phyloP scores from a whole-genome alignment of 2,329 filamentous ascomycete genomes.

The Calonectria ilicicola region DNA sequence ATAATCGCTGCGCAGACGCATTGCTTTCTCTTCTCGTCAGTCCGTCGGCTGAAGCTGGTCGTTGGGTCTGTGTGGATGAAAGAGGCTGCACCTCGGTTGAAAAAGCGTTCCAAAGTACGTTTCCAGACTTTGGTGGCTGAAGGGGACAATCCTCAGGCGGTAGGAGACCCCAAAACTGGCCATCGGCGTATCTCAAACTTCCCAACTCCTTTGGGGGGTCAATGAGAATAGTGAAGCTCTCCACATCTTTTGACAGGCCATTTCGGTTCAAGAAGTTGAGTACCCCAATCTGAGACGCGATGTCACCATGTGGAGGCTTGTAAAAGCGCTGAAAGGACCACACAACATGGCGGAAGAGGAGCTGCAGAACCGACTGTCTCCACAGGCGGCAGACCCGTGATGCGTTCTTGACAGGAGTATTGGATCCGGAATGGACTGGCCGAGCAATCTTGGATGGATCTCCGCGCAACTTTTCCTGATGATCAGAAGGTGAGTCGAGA shows the following conservation, averaged over 20 bases:
- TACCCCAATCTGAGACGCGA: slow-evolving; percentile 49
- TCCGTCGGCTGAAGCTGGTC: neutral
- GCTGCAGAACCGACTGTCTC: slow-evolving; percentile 62
- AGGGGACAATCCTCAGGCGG: slow-evolving; percentile 38
- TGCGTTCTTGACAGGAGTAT: slow-evolving; percentile 63
- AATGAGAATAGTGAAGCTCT: slow-evolving; percentile 56
- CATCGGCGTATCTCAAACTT: slow-evolving; percentile 43
- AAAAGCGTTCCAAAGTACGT: slow-evolving; percentile 42
- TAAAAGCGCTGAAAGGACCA: slow-evolving; percentile 53
- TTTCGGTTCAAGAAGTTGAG: slow-evolving; percentile 54
- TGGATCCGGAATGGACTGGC: slow-evolving; percentile 26
- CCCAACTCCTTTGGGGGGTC: slow-evolving; percentile 41
- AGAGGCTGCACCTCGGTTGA: slow-evolving; percentile 15
- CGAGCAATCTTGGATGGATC: slow-evolving; percentile 55
- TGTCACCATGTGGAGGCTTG: slow-evolving; percentile 37
- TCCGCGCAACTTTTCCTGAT: slow-evolving; percentile 60
- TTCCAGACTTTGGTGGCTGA: slow-evolving; percentile 32
- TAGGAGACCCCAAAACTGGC: slow-evolving; percentile 45
- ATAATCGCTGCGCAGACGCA: slow-evolving; percentile 25
- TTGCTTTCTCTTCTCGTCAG: slow-evolving; percentile 31
- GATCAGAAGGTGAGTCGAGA: slow-evolving; percentile 63
- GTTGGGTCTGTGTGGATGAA: neutral
- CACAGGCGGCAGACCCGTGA: slow-evolving; percentile 67
- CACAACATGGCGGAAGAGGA: slow-evolving; percentile 68
- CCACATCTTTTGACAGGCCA: slow-evolving; percentile 53